Base-by-base conservation (phyloP, 108 stramenopile species). In the Skeletonema menzelii region DNA sequence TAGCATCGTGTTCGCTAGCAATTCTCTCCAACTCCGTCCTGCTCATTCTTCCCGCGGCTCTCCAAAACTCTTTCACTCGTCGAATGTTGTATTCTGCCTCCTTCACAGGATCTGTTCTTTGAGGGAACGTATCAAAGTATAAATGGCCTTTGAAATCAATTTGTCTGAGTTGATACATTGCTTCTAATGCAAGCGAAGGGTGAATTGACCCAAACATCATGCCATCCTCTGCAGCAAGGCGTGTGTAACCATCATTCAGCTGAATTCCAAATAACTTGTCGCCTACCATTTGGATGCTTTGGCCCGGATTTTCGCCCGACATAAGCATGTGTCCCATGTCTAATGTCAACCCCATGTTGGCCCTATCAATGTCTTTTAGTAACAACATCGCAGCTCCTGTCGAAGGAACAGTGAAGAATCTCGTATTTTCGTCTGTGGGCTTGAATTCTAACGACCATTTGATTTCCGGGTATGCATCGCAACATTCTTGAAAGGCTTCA, bases 121-220 rank as follows among this genome's bases (percentile, higher is more conserved):
- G 91, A 19, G 94, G 94, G 60, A 95, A 95, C 8, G 94, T 95
- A 59, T 95, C 94, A 80, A 95, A 95, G 65, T 95, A 95, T 8
- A 95, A 73, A 64, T 95, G 94, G 10, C 94, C 94, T 11, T 56
- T 44, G 61, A 89, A 95, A 12, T 76, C 47, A 10, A 84, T 90
- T 46, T 59, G 68, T n/a, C 83, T 72, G 35, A 94, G 60, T 66
- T 91, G 89, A 68, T 91, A 91, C 80, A 95, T 80, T 26, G 88
- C 86, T 72, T 95, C 94, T 37, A 92, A 75, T 27, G 94, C 94
- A 79, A 90, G 81, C 3, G 82, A 78, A 3, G 92, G 91, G 76
- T 96, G 91, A 27, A 96, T 80, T 8, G 86, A 87, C 0, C 95
- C 95, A 83, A 96, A 93, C 88, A 93, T 88, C 73, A 96, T 67